Base-by-base conservation (phyloP, 2,329 filamentous ascomycete species). In the Colletotrichum liriopes region DNA sequence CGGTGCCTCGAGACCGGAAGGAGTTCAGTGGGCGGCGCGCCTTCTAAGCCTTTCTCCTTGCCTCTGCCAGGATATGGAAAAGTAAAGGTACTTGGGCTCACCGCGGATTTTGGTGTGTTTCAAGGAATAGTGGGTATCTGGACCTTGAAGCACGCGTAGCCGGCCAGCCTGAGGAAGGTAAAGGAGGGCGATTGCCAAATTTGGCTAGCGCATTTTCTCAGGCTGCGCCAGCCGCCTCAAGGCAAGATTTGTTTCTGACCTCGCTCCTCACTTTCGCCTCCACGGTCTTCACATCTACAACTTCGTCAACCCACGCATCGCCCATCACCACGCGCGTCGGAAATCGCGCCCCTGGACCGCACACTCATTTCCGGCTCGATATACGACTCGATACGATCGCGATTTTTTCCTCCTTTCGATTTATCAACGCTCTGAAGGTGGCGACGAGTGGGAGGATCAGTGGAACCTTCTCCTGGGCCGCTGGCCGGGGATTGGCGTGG, bases 311-410 rank as follows among this genome's bases (percentile, higher is more conserved):
- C 70, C 61, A 77, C 76, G 75, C 77, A 77, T 81, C 79, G 73
- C 77, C 37, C 83, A 87, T 85, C 84, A 83, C 81, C 82, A 84
- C 84, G 84, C 88, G 87, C 85, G 86, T 86, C 87, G 83, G 82
- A 81, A 83, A 84, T 84, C 84, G 83, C 81, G 82, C 82, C 78
- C 78, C 74, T 74, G 74, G 77, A 76, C 76, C 77, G 77, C 73
- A 74, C 71, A 77, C 79, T 78, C 77, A 67, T 72, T 70, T 76
- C 77, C 79, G 81, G 81, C 77, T 79, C 77, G 75, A 72, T 72
- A 75, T 77, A 78, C 78, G 79, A 84, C 73, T 79, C 78, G 75
- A 75, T 26, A 77, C 76, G 76, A 78, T 73, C 77, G 81, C 82
- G 81, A 83, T 80, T 79, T 79, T 79, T 77, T 39, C 7, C 32